Evolutionary conservation across 352 stramenopile species (phyloP).

Genomic region (Pythium scleroteichum): DNA sequence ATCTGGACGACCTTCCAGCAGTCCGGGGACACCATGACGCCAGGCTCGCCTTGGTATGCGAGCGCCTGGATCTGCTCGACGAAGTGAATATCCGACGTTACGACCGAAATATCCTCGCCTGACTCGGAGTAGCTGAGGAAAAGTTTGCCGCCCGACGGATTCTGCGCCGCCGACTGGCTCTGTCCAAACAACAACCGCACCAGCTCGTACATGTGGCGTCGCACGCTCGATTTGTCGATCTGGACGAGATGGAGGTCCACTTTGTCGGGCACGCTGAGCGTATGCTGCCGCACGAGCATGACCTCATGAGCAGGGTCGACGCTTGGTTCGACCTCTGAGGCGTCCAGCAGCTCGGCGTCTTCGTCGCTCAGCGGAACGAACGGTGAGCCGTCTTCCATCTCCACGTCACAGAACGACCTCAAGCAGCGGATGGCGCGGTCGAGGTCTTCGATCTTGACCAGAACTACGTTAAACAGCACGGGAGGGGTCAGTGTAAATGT

Average conservation of each 20-base stretch:
- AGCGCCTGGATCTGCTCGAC: conserved; percentile 39
- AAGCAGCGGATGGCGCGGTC: conserved; percentile 44
- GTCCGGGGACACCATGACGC: conserved; percentile 61
- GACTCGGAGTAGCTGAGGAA: conserved; percentile 70
- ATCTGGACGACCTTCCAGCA: conserved; percentile 70
- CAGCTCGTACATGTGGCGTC: conserved; percentile 56
- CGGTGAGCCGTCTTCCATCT: conserved; percentile 47
- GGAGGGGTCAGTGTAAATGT: neutral
- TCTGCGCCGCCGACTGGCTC: neutral
- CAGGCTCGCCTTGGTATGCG: conserved; percentile 37
- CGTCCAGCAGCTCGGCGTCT: conserved; percentile 5
- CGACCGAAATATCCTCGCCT: conserved; percentile 54
- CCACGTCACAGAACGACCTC: conserved; percentile 54
- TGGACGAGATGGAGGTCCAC: conserved; percentile 59
- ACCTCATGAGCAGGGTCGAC: conserved; percentile 23
- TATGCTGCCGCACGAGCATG: conserved; percentile 42
- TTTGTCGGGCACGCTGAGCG: conserved; percentile 50
- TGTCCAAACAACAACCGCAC: conserved; percentile 52
- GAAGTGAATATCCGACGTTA: conserved; percentile 52
- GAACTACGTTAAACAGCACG: conserved; percentile 28
- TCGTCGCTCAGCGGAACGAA: conserved; percentile 1
- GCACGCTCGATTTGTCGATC: conserved; percentile 43
- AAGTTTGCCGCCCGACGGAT: conserved; percentile 21
- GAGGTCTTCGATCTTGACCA: conserved; percentile 65
- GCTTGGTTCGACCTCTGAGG: neutral